Conservation (phyloP, 768 basidiomycete species). For the Daedaleopsis sinensis region DNA sequence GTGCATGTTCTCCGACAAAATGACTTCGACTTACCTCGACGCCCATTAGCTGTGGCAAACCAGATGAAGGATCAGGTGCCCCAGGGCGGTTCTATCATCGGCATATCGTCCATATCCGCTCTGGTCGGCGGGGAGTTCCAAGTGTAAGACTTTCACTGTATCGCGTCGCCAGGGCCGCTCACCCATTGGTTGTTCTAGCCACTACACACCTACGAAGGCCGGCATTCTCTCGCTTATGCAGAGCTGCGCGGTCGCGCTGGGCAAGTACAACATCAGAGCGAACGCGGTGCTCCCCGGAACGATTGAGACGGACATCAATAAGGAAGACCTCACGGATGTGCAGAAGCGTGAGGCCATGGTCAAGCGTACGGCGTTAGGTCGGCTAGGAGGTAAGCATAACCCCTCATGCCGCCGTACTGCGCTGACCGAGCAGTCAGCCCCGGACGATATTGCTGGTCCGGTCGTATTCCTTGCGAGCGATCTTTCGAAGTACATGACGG, state of each 20-base stretch:
- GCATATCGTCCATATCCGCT: constrained; percentile 78
- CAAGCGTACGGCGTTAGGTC: constrained; percentile 63
- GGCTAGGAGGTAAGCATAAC: constrained; percentile 59
- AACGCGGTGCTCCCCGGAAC: constrained; percentile 78
- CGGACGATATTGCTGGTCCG: constrained; percentile 75
- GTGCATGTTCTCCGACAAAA: too few species aligned
- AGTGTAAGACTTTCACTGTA: constrained; percentile 39
- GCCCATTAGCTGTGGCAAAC: constrained; percentile 59
- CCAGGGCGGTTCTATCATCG: constrained; percentile 75
- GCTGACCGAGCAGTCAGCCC: constrained; percentile 37
- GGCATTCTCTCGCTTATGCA: constrained; percentile 81
- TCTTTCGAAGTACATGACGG: constrained; percentile 70
- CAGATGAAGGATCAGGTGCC: constrained; percentile 73
- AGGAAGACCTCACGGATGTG: constrained; percentile 65
- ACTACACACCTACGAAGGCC: constrained; percentile 83
- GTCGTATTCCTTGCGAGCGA: constrained; percentile 76
- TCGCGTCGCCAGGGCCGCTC: not conserved
- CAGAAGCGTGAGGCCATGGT: constrained; percentile 65
- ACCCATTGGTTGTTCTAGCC: constrained; percentile 37
- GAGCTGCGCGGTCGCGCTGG: constrained; percentile 74
- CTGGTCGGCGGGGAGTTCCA: constrained; percentile 77
- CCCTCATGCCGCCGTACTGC: not conserved
- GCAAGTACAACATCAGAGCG: constrained; percentile 75
- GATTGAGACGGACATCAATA: constrained; percentile 78
- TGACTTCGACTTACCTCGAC: not conserved